Evolutionary conservation across 345 rosid genomes (phyloP).

Genomic region (Citrus hindsii): DNA sequence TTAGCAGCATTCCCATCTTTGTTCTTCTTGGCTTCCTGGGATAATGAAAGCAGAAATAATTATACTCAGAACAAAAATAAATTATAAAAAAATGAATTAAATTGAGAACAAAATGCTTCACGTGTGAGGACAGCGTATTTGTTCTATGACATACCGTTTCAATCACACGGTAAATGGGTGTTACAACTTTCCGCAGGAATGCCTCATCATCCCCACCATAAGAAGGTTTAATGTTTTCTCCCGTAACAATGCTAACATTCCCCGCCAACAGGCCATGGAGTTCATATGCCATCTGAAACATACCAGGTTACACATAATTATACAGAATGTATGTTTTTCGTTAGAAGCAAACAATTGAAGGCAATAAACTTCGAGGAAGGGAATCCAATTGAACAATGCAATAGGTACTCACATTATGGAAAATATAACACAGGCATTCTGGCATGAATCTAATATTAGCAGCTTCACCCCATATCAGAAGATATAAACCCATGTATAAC

Average conservation of each 20-base stretch:
- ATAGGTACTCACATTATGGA: constrained; percentile 72
- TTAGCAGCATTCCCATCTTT: constrained; percentile 76
- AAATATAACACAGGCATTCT: constrained; percentile 90
- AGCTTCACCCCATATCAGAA: constrained; percentile 98
- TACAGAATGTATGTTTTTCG: not conserved
- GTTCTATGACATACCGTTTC: constrained; percentile 51
- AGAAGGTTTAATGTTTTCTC: constrained; percentile 97
- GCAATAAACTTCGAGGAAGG: constrained; percentile 4
- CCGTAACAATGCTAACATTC: constrained; percentile 95
- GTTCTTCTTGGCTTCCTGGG: constrained; percentile 82
- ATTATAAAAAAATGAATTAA: no score
- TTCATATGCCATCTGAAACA: constrained; percentile 94
- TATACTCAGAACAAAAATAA: constrained; percentile 17
- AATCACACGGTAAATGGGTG: constrained; percentile 82
- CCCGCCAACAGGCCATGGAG: constrained; percentile 97
- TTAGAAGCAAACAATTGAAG: not conserved
- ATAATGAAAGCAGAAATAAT: constrained; percentile 19
- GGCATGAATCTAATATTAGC: constrained; percentile 96
- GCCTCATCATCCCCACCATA: constrained; percentile 98
- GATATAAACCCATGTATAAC: constrained; percentile 89
- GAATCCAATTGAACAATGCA: constrained; percentile 6
- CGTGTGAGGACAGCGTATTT: not conserved
- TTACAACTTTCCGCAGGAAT: constrained; percentile 81
- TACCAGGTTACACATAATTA: not conserved
- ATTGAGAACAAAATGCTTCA: not conserved